phyloP scores from a whole-genome alignment of 2,329 filamentous ascomycete genomes.

The Trichoderma sp. region DNA sequence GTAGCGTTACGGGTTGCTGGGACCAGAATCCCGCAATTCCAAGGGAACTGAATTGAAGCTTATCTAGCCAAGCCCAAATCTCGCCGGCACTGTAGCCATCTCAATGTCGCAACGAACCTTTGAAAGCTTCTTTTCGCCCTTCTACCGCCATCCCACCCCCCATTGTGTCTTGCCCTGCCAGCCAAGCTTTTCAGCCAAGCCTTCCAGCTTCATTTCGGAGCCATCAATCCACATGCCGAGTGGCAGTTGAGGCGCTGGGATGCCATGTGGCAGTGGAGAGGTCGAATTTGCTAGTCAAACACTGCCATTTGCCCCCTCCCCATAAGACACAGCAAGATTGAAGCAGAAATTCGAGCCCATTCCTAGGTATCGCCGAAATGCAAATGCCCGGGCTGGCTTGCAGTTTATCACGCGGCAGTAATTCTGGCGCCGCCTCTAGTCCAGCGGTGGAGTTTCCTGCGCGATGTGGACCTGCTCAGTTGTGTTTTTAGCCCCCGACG shows the following conservation, averaged over 20 bases:
- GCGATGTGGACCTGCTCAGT: slow-evolving; percentile 2
- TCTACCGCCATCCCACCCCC: neutral
- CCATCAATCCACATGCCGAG: neutral
- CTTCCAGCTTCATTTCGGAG: neutral
- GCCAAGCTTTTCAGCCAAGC: slow-evolving; percentile 10
- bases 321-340: neutral
- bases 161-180: slow-evolving; percentile 8
- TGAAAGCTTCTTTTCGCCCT: neutral
- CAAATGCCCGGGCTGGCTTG: neutral
- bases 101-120: neutral
- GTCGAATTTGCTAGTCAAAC: neutral
- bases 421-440: slow-evolving; percentile 8
- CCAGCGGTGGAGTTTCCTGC: neutral
- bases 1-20: neutral
- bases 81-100: neutral
- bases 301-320: neutral
- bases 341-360: neutral
- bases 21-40: neutral
- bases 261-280: slow-evolving; percentile 16
- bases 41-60: neutral
- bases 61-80: neutral
- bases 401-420: slow-evolving; percentile 4
- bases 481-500: slow-evolving; percentile 12
- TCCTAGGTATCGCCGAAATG: neutral
- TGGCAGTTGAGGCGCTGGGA: slow-evolving; percentile 12